Base-by-base conservation (phyloP, 1,284 basidiomycete species). In the Moesziomyces sp. region DNA sequence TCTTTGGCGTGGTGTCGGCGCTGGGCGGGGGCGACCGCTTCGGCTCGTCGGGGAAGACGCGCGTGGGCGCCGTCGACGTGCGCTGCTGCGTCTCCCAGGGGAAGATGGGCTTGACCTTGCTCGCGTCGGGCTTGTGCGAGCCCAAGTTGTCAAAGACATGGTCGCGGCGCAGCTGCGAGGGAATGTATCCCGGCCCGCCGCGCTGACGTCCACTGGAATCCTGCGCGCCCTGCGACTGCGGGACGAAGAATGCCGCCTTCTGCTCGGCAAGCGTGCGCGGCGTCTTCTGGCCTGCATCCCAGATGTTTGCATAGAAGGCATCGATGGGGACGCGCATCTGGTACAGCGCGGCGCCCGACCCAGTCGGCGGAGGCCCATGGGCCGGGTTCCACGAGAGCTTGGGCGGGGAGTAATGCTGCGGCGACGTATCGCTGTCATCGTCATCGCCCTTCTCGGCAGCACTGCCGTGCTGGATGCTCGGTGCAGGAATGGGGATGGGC, bases 31-130 rank as follows among this genome's bases (percentile, higher is more conserved):
- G 61, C 6, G 65, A 53, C 3, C 58, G 48, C 5, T 52, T 54
- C n/a, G 74, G 70, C 34, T 80, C 78, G 46, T 78, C 78, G 2
- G 78, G 78, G 47, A 79, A 80, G 5, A 77, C 67, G 18, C 78
- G 68, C 7, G 61, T 59, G 0, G 77, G 58, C 35, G 58, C 56
- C 26, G 28, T 46, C 5, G 42, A 28, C 1, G 48, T n/a, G 0
- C 54, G n/a, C 30, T 88, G 88, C 38, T 78, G 62, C 58, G 89
- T 88, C 83, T 98, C 95, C 95, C 95, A 98, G 9, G 95, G 94
- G 83, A 98, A 97, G n/a, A 97, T 87, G 24, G 88, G 86, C 73
- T 90, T 90, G 28, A 95, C 88, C 76, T 91, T 92, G 28, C 85
- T 85, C 18, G 86, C 88, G 81, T 95, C 91, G 1, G 94, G 93